Base-by-base conservation (phyloP, 495 filamentous ascomycete genomes). In the Penicillium atrosanguineum region DNA sequence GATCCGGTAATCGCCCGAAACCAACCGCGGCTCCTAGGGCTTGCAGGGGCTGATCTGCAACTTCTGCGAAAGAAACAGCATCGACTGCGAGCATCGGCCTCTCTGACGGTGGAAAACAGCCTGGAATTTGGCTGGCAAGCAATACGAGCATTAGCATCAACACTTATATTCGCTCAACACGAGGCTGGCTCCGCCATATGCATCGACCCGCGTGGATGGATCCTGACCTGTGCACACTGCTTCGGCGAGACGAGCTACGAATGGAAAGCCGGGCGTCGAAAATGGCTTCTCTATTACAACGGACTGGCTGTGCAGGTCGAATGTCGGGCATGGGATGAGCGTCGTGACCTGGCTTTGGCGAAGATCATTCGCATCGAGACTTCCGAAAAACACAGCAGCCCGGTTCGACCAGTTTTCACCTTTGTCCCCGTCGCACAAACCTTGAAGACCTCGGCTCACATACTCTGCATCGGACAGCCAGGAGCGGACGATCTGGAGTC, bases 151-250 rank as follows among this genome's bases (percentile, higher is more conserved):
- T 42, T 46, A 19, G 16, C 34, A 36, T 50, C 76, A 0, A 77
- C 74, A 0, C 66, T 79, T 20, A 71, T 79, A 23, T 81, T 79
- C 46, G 75, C 70, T 28, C 75, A 77, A 50, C 60, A 72, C 31
- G 70, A 76, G 53, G 77, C 75, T 9, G 75, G 75, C 23, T 77
- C 73, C 5, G 75, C 78, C 3, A 67, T 78, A 68, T 78, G 70
- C 49, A 71, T 79, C 26, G 59, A 67, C 2, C 34, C 65, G 26
- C 46, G 57, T 12, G 77, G 75, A 14, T 54, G 77, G 28, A 56
- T 80, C 11, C 51, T 80, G 29, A 80, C 74, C 15, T 76, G 74
- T 54, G 23, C 23, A 23, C 23, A 23, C 63, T 79, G 78, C 53
- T 55, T 80, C 7, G 73, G 68, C 15, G 75, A 72, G 46, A 65